Base-by-base conservation (phyloP, 352 stramenopile genomes). In the Pythium brassicae region DNA sequence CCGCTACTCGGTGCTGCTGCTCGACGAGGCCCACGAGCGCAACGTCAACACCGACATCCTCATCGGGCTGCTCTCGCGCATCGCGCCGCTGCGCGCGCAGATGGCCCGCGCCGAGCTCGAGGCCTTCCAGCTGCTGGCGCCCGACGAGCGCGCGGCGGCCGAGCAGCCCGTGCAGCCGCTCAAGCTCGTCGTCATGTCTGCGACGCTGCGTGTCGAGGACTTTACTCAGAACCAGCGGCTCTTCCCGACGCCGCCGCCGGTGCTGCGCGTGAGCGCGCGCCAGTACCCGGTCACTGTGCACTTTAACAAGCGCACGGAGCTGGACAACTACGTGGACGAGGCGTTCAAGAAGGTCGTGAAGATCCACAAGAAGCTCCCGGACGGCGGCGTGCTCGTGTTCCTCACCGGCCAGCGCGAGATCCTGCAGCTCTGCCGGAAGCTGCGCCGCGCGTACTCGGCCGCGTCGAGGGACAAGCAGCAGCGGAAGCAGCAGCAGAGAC, bases 201-300 rank as follows among this genome's bases (percentile, higher is more conserved):
- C 98, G 3, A 99, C 97, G 7, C 72, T 99, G 50, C 78, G 96
- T 20, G 96, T 99, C 0, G 83, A 97, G 63, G 97, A 99, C 70
- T 99, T 99, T 57, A 97, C 90, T 2, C 75, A 96, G 44, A 99
- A 99, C 67, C 69, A 78, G 46, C 71, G 80, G 23, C 72, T 99
- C 50, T 99, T 99, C 63, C 84, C 89, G 10, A 78, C 57, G 43
- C 74, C 82, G 17, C 96, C 96, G 43, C 90, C 90, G 7, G 84
- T 99, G 50, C 82, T 99, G 23, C 95, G 87, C 23, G 90, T 99
- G 45, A 80, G 97, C 32, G 94, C 94, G 25, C 82, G 97, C 55
- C 97, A 98, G 63, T 97, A 97, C 69, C 96, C 96, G 0, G 97
- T 99, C 5, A 98, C 92, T 1, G 87, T 99, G 53, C 96, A 99